These are phyloP conservation scores for Nemania diffusa DNA, from an alignment of 2,329 filamentous ascomycete genomes.

Conservation along the genomic window DNA sequence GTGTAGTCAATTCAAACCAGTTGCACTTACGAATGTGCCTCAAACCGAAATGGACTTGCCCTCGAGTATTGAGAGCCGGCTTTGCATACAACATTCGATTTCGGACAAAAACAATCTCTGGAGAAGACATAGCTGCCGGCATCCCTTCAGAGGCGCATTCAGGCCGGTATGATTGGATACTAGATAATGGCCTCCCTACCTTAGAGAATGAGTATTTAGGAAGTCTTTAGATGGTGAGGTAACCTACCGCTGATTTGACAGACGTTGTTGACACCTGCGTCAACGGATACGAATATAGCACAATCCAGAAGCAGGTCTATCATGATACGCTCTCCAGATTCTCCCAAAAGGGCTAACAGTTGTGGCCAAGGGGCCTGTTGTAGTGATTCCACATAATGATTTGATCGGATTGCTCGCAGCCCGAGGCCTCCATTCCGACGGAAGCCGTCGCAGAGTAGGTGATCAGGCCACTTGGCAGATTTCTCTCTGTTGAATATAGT, in stretches of 20 bases:
- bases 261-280: constrained; percentile 71
- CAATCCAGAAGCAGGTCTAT: constrained; percentile 79
- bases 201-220: constrained; percentile 29
- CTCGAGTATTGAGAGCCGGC: constrained; percentile 74
- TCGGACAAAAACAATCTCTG: constrained; percentile 78
- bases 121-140: constrained; percentile 51
- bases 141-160: constrained; percentile 13
- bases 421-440: constrained; percentile 64
- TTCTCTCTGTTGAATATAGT: constrained; percentile 73
- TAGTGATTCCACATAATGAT: constrained; percentile 74
- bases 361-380: constrained; percentile 80
- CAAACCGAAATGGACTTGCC: constrained; percentile 77
- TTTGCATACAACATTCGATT: constrained; percentile 88
- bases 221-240: background rate
- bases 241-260: constrained; percentile 80
- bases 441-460: constrained; percentile 87
- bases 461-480: constrained; percentile 66
- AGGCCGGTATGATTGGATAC: constrained; percentile 50
- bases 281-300: constrained; percentile 76
- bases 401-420: constrained; percentile 71
- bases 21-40: constrained; percentile 79
- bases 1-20: background rate
- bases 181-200: constrained; percentile 63
- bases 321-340: constrained; percentile 80
- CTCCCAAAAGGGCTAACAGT: constrained; percentile 78